Evolutionary conservation across 2,329 filamentous ascomycete species (phyloP).

Genomic region (Xylariaceae sp.): DNA sequence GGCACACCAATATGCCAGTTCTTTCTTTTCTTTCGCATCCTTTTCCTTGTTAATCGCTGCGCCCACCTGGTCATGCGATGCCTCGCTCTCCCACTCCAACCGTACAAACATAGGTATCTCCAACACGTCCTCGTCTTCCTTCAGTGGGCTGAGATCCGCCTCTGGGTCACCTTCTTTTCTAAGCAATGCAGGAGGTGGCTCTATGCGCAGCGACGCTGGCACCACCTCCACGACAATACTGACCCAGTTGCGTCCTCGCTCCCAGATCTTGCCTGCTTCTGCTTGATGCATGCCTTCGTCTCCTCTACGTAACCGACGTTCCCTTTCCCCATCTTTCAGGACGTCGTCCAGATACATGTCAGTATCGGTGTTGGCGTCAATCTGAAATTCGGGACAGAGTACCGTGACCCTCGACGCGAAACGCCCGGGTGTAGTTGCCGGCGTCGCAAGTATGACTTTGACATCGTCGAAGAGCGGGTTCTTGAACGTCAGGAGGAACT

Average conservation of each 20-base stretch:
- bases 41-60: slow-evolving; percentile 59
- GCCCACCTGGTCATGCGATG: slow-evolving; percentile 67
- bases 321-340: slow-evolving; percentile 61
- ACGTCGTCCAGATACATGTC: slow-evolving; percentile 87
- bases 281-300: slow-evolving; percentile 61
- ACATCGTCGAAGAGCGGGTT: slow-evolving; percentile 95
- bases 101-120: slow-evolving; percentile 96
- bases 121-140: slow-evolving; percentile 68
- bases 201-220: slow-evolving; percentile 60
- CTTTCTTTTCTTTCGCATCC: slow-evolving; percentile 76
- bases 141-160: slow-evolving; percentile 55
- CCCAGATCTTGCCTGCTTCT: slow-evolving; percentile 96
- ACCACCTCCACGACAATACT: slow-evolving; percentile 92
- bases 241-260: slow-evolving; percentile 91
- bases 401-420: slow-evolving; percentile 85
- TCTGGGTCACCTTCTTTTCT: slow-evolving; percentile 44
- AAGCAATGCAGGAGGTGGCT: slow-evolving; percentile 41
- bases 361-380: slow-evolving; percentile 88
- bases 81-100: slow-evolving; percentile 84
- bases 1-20: slow-evolving; percentile 95
- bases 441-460: slow-evolving; percentile 85
- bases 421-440: slow-evolving; percentile 76
- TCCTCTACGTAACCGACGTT: slow-evolving; percentile 48
- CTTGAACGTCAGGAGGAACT: slow-evolving; percentile 88
- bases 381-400: slow-evolving; percentile 90